Evolutionary conservation across 768 basidiomycete genomes (phyloP).

Genomic region (Cyclocybe cylindracea): DNA sequence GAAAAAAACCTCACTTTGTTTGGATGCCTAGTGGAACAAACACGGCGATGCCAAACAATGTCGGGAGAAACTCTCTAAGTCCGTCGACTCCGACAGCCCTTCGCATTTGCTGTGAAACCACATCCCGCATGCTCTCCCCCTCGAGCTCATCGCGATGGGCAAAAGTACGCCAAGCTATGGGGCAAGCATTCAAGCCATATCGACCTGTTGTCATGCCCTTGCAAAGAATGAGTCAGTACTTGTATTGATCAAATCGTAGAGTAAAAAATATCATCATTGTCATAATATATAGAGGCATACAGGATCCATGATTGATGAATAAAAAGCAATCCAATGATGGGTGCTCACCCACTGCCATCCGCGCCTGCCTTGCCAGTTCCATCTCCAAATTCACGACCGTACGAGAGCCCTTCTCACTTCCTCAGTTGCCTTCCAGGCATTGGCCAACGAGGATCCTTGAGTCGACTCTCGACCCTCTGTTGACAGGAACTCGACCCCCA

Average conservation of each 20-base stretch:
- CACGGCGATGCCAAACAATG: too few species aligned
- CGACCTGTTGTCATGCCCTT: conserved; percentile 84
- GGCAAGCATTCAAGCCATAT: conserved; percentile 84
- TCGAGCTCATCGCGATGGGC: conserved; percentile 91
- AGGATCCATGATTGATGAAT: too few species aligned
- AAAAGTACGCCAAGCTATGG: conserved; percentile 84
- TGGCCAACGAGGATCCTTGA: conserved; percentile 43
- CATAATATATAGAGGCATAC: not conserved
- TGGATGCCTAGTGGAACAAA: too few species aligned
- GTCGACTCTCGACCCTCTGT: not conserved
- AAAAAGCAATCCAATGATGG: too few species aligned
- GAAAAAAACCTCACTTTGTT: too few species aligned
- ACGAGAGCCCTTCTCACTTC: conserved; percentile 50
- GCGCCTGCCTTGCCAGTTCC: too few species aligned
- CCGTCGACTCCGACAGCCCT: too few species aligned
- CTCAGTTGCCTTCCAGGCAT: conserved; percentile 49
- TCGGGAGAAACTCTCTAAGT: too few species aligned
- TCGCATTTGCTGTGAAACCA: too few species aligned
- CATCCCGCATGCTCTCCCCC: too few species aligned
- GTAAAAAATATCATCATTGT: not conserved
- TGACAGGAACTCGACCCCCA: not conserved
- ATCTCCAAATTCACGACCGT: conserved; percentile 21
- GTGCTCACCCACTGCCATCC: too few species aligned
- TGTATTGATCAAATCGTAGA: not conserved
- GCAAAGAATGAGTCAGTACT: not conserved